Conservation (phyloP, 2,329 filamentous ascomycete species). For the Phoma sp. region DNA sequence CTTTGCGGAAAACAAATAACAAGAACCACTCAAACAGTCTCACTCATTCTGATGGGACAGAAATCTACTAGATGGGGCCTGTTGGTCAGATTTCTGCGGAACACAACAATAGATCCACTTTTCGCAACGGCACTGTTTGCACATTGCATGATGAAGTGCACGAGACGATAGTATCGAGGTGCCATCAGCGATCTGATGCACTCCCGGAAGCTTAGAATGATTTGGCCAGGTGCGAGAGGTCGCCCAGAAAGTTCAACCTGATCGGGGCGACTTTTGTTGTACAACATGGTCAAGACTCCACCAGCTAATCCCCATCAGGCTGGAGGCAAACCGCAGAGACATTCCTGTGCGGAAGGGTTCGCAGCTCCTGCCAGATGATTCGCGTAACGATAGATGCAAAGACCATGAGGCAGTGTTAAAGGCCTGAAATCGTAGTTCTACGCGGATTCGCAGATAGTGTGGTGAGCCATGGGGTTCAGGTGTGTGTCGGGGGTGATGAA, state of each 20-base stretch:
- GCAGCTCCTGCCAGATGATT: conserved; percentile 21
- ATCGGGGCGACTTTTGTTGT: conserved; percentile 15
- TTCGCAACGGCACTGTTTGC: neutral
- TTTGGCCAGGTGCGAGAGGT: conserved; percentile 5
- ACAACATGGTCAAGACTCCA: conserved; percentile 21
- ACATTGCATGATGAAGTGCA: neutral
- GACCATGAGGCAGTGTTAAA: conserved; percentile 8
- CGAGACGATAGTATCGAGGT: neutral
- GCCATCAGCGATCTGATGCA: conserved; percentile 2
- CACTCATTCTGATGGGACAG: conserved; percentile 5
- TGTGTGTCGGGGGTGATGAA: conserved; percentile 13
- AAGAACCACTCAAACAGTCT: conserved; percentile 14
- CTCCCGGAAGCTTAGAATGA: conserved; percentile 2
- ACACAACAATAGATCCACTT: neutral
- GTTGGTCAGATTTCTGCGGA: neutral
- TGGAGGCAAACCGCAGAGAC: conserved; percentile 8
- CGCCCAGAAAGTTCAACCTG: conserved; percentile 8
- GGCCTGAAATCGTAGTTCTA: conserved; percentile 19
- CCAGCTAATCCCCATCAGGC: conserved; percentile 13
- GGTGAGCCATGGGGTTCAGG: conserved; percentile 1
- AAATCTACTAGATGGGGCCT: neutral
- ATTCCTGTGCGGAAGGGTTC: conserved; percentile 22
- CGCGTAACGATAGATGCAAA: conserved; percentile 28
- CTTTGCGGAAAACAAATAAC: conserved; percentile 23
- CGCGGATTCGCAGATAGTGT: conserved; percentile 20